phyloP scores from a whole-genome alignment of 768 basidiomycete genomes.

The Russula earlei region DNA sequence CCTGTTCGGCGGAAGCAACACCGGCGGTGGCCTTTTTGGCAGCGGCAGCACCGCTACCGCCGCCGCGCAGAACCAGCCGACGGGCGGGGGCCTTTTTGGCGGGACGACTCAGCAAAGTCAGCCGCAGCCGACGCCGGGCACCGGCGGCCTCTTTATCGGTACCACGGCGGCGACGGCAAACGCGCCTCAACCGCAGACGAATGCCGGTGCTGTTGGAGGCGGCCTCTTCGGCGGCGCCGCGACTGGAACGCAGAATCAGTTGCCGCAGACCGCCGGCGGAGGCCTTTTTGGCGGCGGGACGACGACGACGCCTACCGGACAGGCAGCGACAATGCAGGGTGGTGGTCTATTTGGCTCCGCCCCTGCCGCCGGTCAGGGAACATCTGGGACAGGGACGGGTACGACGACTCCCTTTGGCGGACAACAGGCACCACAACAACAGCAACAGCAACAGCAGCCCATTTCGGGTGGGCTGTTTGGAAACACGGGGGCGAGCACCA shows the following conservation, averaged over 20 bases:
- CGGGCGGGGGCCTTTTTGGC: conserved; percentile 7
- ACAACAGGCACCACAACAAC: background rate
- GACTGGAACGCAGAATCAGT: background rate
- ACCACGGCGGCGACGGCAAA: background rate
- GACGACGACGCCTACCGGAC: background rate
- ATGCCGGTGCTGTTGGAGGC: too few relatives aligned
- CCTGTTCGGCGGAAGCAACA: background rate
- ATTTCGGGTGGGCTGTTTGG: conserved; percentile 17
- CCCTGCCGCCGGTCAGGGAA: conserved; percentile 15
- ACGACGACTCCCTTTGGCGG: conserved; percentile 16
- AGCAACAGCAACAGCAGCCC: conserved; percentile 14
- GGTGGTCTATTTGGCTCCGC: conserved; percentile 21
- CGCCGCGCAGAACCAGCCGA: background rate
- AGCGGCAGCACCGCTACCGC: background rate
- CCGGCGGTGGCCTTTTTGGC: conserved; percentile 22
- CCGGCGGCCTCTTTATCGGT: conserved; percentile 20
- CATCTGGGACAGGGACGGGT: conserved; percentile 8
- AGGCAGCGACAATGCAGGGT: background rate
- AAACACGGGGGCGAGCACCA: conserved; percentile 15
- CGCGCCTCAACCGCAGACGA: background rate
- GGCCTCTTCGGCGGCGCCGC: background rate
- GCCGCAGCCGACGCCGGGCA: conserved; percentile 16
- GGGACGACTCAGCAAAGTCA: background rate
- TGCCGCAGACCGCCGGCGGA: conserved; percentile 17
- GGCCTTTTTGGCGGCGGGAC: too few relatives aligned